Evolutionary conservation across 257 asterid species (phyloP).

Genomic region (Przewalskia tangutica): DNA sequence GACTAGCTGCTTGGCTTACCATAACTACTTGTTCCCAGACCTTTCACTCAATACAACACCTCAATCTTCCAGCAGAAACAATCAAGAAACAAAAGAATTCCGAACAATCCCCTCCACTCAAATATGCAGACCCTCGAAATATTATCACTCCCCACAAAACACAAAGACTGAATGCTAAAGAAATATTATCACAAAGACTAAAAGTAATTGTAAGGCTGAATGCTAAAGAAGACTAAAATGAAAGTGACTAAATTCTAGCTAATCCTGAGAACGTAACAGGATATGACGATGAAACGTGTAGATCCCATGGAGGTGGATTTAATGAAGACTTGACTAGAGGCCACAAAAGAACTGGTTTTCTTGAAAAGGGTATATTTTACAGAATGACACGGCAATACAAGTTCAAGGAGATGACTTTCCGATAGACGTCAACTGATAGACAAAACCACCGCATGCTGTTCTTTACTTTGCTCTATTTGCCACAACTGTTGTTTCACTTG

Average conservation of each 20-base stretch:
- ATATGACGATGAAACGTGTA: slow-evolving; percentile 54
- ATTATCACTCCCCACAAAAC: not conserved
- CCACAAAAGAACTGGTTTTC: not conserved
- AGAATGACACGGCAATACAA: slow-evolving; percentile 92
- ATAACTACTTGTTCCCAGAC: slow-evolving; percentile 76
- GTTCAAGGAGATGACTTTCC: slow-evolving; percentile 74
- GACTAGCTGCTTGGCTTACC: slow-evolving; percentile 98
- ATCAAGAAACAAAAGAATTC: slow-evolving; percentile 4
- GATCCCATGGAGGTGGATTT: slow-evolving; percentile 47
- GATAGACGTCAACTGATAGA: slow-evolving; percentile 67
- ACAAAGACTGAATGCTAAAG: not conserved
- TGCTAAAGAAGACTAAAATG: not conserved
- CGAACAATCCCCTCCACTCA: not conserved
- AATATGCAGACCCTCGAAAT: too few species aligned
- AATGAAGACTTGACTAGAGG: not conserved
- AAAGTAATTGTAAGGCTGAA: not conserved
- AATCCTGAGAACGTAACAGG: slow-evolving; percentile 67
- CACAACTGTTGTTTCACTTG: not conserved
- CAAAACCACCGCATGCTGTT: slow-evolving; percentile 83
- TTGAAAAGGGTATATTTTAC: slow-evolving; percentile 21
- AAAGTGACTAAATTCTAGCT: slow-evolving; percentile 28
- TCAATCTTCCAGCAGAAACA: slow-evolving; percentile 11
- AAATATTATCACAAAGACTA: not conserved
- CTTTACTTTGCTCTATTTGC: slow-evolving; percentile 32
- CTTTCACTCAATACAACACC: slow-evolving; percentile 30